These are phyloP conservation scores for Rhodotorula glutinis DNA, from an alignment of 1,284 basidiomycete species.

Conservation along the genomic window DNA sequence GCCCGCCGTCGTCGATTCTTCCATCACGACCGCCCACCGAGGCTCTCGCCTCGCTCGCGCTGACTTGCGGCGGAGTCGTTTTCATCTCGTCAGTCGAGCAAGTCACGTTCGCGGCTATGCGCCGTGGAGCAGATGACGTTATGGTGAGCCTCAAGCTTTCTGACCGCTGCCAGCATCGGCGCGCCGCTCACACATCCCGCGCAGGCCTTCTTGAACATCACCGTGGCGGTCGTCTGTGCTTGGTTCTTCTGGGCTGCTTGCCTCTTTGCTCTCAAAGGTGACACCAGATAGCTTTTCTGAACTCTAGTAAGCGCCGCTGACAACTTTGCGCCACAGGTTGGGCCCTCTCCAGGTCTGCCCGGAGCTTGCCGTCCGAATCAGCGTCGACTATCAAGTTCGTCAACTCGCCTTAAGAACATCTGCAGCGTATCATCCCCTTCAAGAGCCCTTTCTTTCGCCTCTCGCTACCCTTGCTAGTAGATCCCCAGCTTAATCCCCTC, in stretches of 20 bases:
- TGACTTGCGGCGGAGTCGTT: constrained; percentile 79
- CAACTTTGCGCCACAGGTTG: constrained; percentile 4
- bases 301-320: neutral
- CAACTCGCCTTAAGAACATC: neutral
- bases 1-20: constrained; percentile 54
- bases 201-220: constrained; percentile 79
- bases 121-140: constrained; percentile 77
- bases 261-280: constrained; percentile 62
- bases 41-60: constrained; percentile 79
- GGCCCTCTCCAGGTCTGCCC: constrained; percentile 6
- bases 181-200: accelerated
- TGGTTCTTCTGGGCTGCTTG: constrained; percentile 68
- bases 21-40: constrained; percentile 95
- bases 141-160: constrained; percentile 44
- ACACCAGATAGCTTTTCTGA: neutral
- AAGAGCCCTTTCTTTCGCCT: too few relatives aligned
- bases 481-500: too few relatives aligned
- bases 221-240: constrained; percentile 56
- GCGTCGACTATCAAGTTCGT: too few relatives aligned
- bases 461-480: too few relatives aligned
- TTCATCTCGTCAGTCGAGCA: constrained; percentile 94
- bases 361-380: neutral
- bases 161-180: constrained; percentile 24
- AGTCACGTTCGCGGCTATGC: constrained; percentile 84
- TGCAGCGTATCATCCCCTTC: too few relatives aligned